Conservation (phyloP, 192 early-diverging fungal species). For the Mortierella claussenii region DNA sequence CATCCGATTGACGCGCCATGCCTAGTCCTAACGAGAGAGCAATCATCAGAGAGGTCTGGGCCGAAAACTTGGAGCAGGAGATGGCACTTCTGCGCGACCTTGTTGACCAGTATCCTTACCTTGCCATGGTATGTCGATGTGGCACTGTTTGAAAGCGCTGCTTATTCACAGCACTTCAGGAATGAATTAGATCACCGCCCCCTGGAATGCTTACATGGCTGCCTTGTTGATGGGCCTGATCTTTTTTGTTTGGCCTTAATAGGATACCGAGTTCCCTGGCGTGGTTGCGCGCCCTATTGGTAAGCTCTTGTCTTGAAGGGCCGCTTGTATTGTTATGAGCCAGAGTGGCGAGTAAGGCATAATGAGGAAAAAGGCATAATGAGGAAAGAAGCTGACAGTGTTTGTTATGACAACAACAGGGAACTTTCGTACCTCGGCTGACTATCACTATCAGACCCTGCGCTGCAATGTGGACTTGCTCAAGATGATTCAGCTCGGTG, state of each 20-base stretch:
- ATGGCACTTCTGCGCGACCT: conserved; percentile 87
- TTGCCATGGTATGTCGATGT: conserved; percentile 85
- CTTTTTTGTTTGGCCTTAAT: conserved; percentile 18
- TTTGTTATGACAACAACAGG: no score
- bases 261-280: conserved; percentile 99
- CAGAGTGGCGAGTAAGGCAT: neutral
- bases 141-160: neutral
- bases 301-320: neutral
- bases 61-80: conserved; percentile 94
- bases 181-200: no score
- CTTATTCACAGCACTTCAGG: no score
- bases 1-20: conserved; percentile 28
- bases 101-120: conserved; percentile 91
- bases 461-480: conserved; percentile 98
- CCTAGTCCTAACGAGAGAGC: conserved; percentile 58
- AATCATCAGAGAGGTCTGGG: conserved; percentile 90
- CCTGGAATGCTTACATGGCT: no score
- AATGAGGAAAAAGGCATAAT: no score
- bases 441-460: conserved; percentile 98
- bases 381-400: no score
- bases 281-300: conserved; percentile 98
- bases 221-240: neutral
- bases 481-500: conserved; percentile 98
- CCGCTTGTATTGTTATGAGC: neutral
- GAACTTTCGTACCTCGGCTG: conserved; percentile 91